Conservation (phyloP, 2,329 filamentous ascomycete genomes). For the Neonectria punicea region DNA sequence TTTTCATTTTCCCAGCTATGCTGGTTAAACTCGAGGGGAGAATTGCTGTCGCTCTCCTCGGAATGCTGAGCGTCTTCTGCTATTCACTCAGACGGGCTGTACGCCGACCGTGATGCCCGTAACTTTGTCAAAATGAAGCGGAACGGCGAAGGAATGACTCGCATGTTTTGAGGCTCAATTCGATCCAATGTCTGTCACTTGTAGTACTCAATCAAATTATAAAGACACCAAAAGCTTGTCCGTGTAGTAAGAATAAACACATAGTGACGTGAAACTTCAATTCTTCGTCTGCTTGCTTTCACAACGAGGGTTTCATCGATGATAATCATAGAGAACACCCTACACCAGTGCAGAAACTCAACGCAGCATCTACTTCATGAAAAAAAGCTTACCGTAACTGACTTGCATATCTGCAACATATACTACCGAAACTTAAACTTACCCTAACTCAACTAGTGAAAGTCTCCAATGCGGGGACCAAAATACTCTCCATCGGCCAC, state of each 20-base stretch:
- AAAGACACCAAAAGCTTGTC: not conserved
- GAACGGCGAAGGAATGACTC: not conserved
- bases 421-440: not conserved
- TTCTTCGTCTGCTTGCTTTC: not conserved
- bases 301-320: not conserved
- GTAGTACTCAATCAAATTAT: not conserved
- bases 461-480: slow-evolving; percentile 41
- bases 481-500: slow-evolving; percentile 46
- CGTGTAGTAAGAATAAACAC: not conserved
- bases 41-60: not conserved
- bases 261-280: not conserved
- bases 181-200: not conserved
- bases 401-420: not conserved
- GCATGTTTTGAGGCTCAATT: not conserved
- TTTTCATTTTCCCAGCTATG: not conserved
- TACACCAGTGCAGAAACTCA: not conserved
- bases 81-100: not conserved
- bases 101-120: not conserved
- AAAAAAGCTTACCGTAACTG: not conserved
- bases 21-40: not conserved
- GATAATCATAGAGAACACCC: not conserved
- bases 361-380: not conserved
- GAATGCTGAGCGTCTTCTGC: not conserved
- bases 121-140: not conserved
- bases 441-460: slow-evolving; percentile 17